Evolutionary conservation across 2,329 filamentous ascomycete species (phyloP), one percentile per base, ranked within the genome.

Genomic region (Epichloe hybrida): DNA sequence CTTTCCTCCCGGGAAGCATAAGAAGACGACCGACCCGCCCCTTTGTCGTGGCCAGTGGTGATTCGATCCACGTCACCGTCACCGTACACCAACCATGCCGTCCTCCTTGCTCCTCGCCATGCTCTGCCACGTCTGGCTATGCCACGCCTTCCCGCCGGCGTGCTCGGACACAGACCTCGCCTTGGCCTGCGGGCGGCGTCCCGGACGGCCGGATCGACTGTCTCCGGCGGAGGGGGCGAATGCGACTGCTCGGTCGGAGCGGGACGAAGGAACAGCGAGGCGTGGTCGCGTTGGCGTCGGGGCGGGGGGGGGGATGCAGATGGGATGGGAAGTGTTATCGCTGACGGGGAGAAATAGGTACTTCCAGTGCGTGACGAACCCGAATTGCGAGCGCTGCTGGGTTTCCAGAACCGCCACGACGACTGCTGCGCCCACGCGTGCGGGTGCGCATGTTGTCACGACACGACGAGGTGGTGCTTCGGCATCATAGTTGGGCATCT

Each of bases 351-450:
- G 12, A 12, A 31, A 20, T 4, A 68, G 66, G 27, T 66, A 58
- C 45, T 64, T 66, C 11, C 64, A 67, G 31, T 68, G 66, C 51
- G 50, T 67, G 11, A 64, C 63, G 15, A 63, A 67, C 7, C 58
- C 59, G 5, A 53, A 56, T 7, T 68, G 66, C 37, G 61, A 62
- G 44, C 54, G 17, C 50, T 62, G 43, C 59, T 57, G 37, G 53
- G 8, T 55, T 27, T 23, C 15, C 11, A 44, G 13, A 8, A 34
- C 42, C 11, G 20, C 36, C 2, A 39, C 36, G 5, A 49, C 38
- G 6, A 36, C 44, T 17, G 17, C 17, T 17, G 2, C 17, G 17
- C 17, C 17, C 17, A 17, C 17, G 17, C 17, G 17, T 17, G 17
- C 17, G 17, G 17, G 17, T 17, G 17, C 17, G 17, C 17, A 17